Evolutionary conservation across 108 stramenopile genomes (phyloP).

Genomic region (Cyclotella choctawhatcheeana): DNA sequence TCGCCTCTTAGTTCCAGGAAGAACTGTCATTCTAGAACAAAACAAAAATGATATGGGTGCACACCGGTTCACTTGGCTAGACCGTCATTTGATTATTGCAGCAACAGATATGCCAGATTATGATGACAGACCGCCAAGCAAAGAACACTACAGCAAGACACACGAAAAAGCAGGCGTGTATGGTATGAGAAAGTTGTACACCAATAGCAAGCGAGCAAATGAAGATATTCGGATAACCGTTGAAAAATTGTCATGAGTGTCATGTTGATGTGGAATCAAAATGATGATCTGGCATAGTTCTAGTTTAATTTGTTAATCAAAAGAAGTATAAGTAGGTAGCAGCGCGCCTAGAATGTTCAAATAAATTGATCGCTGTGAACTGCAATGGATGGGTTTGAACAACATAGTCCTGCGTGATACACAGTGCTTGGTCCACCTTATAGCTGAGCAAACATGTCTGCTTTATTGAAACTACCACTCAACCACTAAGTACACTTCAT

Average conservation of each 20-base stretch:
- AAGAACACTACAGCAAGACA: slow-evolving; percentile 53
- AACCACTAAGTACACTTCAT: too few species aligned
- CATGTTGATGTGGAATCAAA: slow-evolving; percentile 24
- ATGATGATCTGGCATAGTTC: neutral
- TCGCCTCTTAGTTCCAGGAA: slow-evolving; percentile 64
- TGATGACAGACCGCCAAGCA: slow-evolving; percentile 69
- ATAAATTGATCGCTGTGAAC: too few species aligned
- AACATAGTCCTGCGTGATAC: too few species aligned
- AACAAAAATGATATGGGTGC: slow-evolving; percentile 91
- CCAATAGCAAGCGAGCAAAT: slow-evolving; percentile 51
- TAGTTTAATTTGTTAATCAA: neutral
- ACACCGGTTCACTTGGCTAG: slow-evolving; percentile 84
- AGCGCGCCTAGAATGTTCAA: too few species aligned
- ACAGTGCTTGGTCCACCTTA: too few species aligned
- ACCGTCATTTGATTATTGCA: slow-evolving; percentile 83
- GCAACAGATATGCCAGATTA: slow-evolving; percentile 89
- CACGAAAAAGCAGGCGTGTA: slow-evolving; percentile 56
- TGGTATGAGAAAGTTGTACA: slow-evolving; percentile 58
- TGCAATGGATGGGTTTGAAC: too few species aligned
- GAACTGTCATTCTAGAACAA: slow-evolving; percentile 76
- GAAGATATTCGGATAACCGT: slow-evolving; percentile 63
- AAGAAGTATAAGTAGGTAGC: too few species aligned
- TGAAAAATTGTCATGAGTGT: slow-evolving; percentile 30
- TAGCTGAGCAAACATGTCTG: too few species aligned
- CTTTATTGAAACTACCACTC: too few species aligned